phyloP scores from a whole-genome alignment of 108 stramenopile species.

The Epithemia pelagica region DNA sequence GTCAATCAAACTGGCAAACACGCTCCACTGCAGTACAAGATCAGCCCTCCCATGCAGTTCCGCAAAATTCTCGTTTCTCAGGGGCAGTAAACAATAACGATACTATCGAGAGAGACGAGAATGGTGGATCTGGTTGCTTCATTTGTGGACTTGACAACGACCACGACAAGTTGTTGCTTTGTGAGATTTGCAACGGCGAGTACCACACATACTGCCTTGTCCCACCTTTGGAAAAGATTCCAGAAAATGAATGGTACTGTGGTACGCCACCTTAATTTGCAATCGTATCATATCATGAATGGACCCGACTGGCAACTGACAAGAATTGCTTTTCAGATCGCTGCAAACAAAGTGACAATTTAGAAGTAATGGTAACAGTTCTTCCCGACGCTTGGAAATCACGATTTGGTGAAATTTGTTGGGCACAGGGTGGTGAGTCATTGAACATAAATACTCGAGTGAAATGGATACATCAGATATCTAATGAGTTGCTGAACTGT shows the following conservation, averaged over 20 bases:
- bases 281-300: not conserved
- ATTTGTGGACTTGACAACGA: conserved; percentile 65
- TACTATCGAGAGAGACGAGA: not conserved
- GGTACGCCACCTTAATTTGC: conserved; percentile 26
- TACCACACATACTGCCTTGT: conserved; percentile 74
- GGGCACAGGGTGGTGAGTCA: conserved; percentile 64
- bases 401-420: conserved; percentile 70
- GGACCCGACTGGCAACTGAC: too few relatives aligned
- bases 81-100: too few relatives aligned
- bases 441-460: too few relatives aligned
- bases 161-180: conserved; percentile 72
- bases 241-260: conserved; percentile 60
- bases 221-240: conserved; percentile 45
- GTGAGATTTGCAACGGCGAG: conserved; percentile 76
- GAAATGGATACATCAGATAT: too few relatives aligned
- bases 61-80: too few relatives aligned
- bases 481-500: conserved; percentile 4
- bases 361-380: not conserved
- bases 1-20: not conserved
- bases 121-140: conserved; percentile 39
- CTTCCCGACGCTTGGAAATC: conserved; percentile 39
- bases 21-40: not conserved
- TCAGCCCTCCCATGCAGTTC: too few relatives aligned
- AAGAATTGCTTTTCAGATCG: not conserved
- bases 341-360: not conserved